phyloP scores from a whole-genome alignment of 345 rosid genomes.

The Nephelium lappaceum region DNA sequence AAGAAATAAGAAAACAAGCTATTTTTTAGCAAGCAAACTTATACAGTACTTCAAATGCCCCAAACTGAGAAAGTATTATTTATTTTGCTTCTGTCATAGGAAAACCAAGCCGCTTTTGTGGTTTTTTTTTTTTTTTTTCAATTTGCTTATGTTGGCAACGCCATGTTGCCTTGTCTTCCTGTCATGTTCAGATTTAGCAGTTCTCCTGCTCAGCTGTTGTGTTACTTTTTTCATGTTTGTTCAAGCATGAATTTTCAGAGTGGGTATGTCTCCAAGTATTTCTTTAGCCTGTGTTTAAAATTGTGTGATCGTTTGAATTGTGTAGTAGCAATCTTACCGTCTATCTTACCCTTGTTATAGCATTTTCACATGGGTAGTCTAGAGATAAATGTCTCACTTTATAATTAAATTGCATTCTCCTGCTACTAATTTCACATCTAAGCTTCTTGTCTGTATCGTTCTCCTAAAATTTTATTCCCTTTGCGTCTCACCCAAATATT shows the following conservation, averaged over 20 bases:
- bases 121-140: background rate
- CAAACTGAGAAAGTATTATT: background rate
- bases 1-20: background rate
- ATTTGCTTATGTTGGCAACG: background rate
- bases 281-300: background rate
- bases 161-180: constrained; percentile 3
- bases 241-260: background rate
- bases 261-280: background rate
- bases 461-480: background rate
- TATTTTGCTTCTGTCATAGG: background rate
- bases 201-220: background rate
- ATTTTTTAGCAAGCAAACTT: background rate
- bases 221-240: background rate
- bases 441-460: background rate
- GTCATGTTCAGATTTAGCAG: background rate
- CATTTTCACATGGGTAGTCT: background rate
- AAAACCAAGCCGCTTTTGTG: background rate
- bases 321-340: background rate
- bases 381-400: background rate
- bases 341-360: background rate
- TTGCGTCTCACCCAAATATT: background rate
- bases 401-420: background rate
- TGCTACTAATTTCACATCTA: background rate
- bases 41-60: background rate
- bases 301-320: background rate